Base-by-base conservation (phyloP, 495 filamentous ascomycete species). In the Neurospora africana region DNA sequence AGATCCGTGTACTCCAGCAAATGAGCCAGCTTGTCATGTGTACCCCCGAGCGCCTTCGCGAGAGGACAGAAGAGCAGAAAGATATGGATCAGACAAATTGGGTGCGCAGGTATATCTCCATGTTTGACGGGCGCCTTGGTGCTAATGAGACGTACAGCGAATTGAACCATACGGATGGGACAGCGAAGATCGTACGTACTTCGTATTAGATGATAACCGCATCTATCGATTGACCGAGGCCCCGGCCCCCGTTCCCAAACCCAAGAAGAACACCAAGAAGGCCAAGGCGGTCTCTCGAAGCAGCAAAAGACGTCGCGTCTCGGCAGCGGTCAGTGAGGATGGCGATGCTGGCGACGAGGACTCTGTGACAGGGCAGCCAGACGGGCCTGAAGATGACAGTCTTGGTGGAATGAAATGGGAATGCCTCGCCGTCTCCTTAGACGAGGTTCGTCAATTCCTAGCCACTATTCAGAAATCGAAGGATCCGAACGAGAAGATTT, bases 121-220 rank as follows among this genome's bases (percentile, higher is more conserved):
- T 41, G 30, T 65, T 37, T 39, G 5, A 40, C 15, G 21, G 11
- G 37, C 5, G 30, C 47, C 43, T 7, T 40, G n/a, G 43, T 73
- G 68, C 75, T 73, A 53, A 76, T 43, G 37, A 78, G 82, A 74
- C 76, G n/a, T 69, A 30, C 72, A 97, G 95, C 91, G 95, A 76
- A 92, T 99, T 71, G 94, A 98, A 75, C 91, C 94, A 27, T 88
- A 93, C 72, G 95, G 95, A 11, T 97, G 91, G 86, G 95, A 99
- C 81, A 83, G 86, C 23, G 83, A 97, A 61, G 93, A 93, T 73
- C 91, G 93, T 30, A 89, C 86, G 23, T 97, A 97, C 80, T 95
- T 92, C 76, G 90, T 97, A 15, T 87, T 99, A 8, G 95, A 99
- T 73, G 95, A 99, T 83, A 95, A 97, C 74, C 88, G 95, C 68